phyloP scores from a whole-genome alignment of 2,329 filamentous ascomycete species.

The Ceratocystis cacaofunesta region DNA sequence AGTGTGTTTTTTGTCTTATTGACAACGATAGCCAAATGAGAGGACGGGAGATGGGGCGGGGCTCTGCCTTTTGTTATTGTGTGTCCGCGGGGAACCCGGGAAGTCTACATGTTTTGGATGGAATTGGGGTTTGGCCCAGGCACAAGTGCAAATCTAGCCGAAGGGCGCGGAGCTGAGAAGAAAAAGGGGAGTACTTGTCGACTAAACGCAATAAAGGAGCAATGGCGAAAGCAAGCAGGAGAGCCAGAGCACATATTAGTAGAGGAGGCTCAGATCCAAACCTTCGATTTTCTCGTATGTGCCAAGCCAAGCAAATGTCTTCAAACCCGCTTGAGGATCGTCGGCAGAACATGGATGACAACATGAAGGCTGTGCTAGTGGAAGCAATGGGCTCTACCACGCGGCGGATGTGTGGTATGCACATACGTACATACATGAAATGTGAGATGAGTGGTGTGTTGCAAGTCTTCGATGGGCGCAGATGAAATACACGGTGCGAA shows the following conservation, averaged over 20 bases:
- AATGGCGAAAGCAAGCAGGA: not conserved
- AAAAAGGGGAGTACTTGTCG: too few relatives aligned
- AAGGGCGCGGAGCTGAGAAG: too few relatives aligned
- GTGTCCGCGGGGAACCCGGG: too few relatives aligned
- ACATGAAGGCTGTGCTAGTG: conserved; percentile 1
- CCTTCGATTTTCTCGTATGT: not conserved
- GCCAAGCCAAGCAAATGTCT: not conserved
- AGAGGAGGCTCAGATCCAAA: not conserved
- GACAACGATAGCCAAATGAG: not conserved
- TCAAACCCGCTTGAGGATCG: not conserved
- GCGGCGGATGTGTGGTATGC: not conserved
- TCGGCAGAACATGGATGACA: not conserved
- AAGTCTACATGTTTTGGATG: too few relatives aligned
- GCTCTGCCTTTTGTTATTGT: not conserved
- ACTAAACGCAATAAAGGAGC: not conserved
- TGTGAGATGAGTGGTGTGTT: not conserved
- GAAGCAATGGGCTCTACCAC: not conserved
- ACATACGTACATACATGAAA: not conserved
- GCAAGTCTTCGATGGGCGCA: not conserved
- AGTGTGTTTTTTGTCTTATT: not conserved
- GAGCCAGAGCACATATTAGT: not conserved
- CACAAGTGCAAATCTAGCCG: too few relatives aligned
- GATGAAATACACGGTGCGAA: not conserved
- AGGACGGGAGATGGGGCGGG: not conserved
- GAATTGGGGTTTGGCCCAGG: too few relatives aligned